Conservation (phyloP, 129 eudicot genomes). For the Flaveria brownii region DNA sequence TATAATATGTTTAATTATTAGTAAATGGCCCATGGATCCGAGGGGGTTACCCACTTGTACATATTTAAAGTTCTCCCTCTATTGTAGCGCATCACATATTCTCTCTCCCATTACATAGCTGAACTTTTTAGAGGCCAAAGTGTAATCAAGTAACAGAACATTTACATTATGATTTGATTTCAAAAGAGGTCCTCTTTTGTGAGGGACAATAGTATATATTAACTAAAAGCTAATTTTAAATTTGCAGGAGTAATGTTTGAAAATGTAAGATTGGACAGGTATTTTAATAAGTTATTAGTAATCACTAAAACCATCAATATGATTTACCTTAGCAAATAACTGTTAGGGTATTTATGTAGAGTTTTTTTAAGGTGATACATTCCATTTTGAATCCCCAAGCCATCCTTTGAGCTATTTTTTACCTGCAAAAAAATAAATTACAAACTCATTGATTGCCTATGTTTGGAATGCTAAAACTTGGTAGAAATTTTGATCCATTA, state of each 20-base stretch:
- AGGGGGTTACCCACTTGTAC: too few relatives aligned
- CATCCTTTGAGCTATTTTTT: constrained; percentile 46
- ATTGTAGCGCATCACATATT: too few relatives aligned
- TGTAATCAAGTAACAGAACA: not conserved
- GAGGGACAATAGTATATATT: not conserved
- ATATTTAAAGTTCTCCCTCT: too few relatives aligned
- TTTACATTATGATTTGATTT: not conserved
- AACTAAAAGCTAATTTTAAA: not conserved
- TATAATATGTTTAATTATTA: too few relatives aligned
- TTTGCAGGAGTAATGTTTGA: not conserved
- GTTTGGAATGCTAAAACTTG: constrained; percentile 21
- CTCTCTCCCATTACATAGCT: too few relatives aligned
- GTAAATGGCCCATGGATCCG: too few relatives aligned
- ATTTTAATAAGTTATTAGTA: not conserved
- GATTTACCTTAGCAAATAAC: constrained; percentile 62
- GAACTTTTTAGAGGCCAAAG: not conserved
- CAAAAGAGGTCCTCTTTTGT: not conserved
- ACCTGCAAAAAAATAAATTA: constrained; percentile 47
- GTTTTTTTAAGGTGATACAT: constrained; percentile 65
- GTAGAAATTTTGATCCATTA: not conserved
- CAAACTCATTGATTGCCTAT: constrained; percentile 7
- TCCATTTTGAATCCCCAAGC: constrained; percentile 71
- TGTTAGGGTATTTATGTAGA: constrained; percentile 78
- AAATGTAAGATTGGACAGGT: constrained; percentile 2
- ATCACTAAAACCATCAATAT: constrained; percentile 1